phyloP scores from a whole-genome alignment of 1,284 basidiomycete genomes.

The Neolentinus lepideus region DNA sequence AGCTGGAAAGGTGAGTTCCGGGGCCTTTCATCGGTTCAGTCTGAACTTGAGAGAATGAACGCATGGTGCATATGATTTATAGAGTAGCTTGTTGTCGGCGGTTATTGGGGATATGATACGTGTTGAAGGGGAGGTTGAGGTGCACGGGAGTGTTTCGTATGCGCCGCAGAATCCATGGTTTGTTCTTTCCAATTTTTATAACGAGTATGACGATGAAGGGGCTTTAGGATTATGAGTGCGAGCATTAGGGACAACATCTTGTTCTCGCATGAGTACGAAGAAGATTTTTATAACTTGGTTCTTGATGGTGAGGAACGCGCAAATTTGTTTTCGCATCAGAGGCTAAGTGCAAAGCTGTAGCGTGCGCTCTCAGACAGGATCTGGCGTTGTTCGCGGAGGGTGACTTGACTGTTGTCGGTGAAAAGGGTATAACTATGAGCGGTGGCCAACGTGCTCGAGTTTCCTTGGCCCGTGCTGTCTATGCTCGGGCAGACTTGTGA shows the following conservation, averaged over 20 bases:
- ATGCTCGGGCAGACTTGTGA: conserved; percentile 34
- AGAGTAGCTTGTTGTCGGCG: conserved; percentile 69
- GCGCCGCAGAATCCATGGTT: conserved; percentile 88
- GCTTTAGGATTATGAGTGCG: conserved; percentile 69
- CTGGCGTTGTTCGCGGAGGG: conserved; percentile 67
- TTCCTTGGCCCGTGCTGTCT: conserved; percentile 37
- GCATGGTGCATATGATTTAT: background rate
- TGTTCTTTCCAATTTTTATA: conserved; percentile 13
- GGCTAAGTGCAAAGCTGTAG: conserved; percentile 25
- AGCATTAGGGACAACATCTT: conserved; percentile 85
- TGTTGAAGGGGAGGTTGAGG: conserved; percentile 61
- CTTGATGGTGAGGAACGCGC: conserved; percentile 48
- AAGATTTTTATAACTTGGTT: conserved; percentile 69
- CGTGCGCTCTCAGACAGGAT: conserved; percentile 84
- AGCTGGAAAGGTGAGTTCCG: conserved; percentile 74
- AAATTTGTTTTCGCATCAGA: background rate
- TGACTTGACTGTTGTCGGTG: conserved; percentile 74
- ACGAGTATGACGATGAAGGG: background rate
- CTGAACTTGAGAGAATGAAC: background rate
- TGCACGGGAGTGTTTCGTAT: conserved; percentile 81
- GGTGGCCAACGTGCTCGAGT: conserved; percentile 69
- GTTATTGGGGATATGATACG: conserved; percentile 88
- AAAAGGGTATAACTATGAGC: conserved; percentile 51
- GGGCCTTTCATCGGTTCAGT: conserved; percentile 4
- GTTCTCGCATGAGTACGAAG: conserved; percentile 86